Base-by-base conservation (phyloP, 1,284 basidiomycete species). In the Gymnopus androsaceus region DNA sequence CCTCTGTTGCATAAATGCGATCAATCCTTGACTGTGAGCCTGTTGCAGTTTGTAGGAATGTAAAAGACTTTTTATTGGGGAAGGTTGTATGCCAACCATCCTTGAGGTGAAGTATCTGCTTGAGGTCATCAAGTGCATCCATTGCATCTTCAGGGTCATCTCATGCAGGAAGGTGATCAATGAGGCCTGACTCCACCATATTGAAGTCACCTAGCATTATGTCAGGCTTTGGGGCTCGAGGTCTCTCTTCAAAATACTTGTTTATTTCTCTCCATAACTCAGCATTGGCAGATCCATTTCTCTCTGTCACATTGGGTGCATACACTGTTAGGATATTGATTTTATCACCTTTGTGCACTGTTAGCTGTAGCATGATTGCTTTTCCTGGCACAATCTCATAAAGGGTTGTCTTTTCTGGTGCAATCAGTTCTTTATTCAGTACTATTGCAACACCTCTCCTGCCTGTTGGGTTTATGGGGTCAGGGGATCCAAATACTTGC, bases 391-490 rank as follows among this genome's bases (percentile, higher is more conserved):
- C 49, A 2, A 77, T 58, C 6, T 57, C 64, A 7, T 12, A 41
- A 0, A 42, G 41, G n/a, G 9, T 53, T 0, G 62, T 42, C 0
- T 61, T 47, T 1, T 59, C 46, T 0, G 60, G 48, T 1, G 62
- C 55, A 0, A 60, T 62, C 0, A 69, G 28, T 0, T 65, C 44
- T 46, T 64, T 67, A 49, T 77, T 77, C 0, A 79, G 49, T 0
- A 75, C 65, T 6, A 75, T 55, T 0, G 75, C 72, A 0, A 76
- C 66, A 0, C 74, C 72, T 6, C 44, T 38, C 19, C 58, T 66
- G 56, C n/a, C n/a, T n/a, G n/a, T 67, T 1, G 64, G 60, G 0
- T 59, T 48, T 0, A 49, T 48, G 8, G 60, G 56, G 46, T 69
- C 55, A 8, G 8, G 27, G 0, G 61, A 63, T 21, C 53, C 36